phyloP scores from a whole-genome alignment of 495 filamentous ascomycete genomes.

The Halenospora varia region DNA sequence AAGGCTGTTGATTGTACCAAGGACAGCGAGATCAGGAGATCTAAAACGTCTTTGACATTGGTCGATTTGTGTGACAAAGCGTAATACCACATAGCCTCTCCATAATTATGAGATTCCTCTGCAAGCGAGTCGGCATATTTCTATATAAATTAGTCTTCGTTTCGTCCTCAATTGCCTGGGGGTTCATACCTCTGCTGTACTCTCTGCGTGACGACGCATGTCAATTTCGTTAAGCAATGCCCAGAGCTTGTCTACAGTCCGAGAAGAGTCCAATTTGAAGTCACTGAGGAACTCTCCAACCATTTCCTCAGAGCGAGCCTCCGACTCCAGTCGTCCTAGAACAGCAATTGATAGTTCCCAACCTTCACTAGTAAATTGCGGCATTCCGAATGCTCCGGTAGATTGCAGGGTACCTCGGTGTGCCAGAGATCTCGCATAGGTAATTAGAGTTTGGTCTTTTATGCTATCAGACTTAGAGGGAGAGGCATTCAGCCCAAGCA shows the following conservation, averaged over 20 bases:
- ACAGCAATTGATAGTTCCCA: slow-evolving; percentile 85
- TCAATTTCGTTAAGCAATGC: slow-evolving; percentile 63
- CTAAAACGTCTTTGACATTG: slow-evolving; percentile 76
- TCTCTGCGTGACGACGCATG: slow-evolving; percentile 65
- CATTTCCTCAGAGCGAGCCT: slow-evolving; percentile 56
- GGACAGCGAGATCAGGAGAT: slow-evolving; percentile 81
- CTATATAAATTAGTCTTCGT: slow-evolving; percentile 43
- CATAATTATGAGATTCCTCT: slow-evolving; percentile 65
- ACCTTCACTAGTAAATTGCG: slow-evolving; percentile 51
- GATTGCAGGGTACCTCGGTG: slow-evolving; percentile 35
- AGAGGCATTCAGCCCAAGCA: slow-evolving; percentile 44
- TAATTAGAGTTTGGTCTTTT: slow-evolving; percentile 68
- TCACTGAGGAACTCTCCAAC: slow-evolving; percentile 61
- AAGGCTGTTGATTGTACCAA: slow-evolving; percentile 78
- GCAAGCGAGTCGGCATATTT: slow-evolving; percentile 70
- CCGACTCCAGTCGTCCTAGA: slow-evolving; percentile 67
- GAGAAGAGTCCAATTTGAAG: slow-evolving; percentile 58
- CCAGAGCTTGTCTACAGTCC: slow-evolving; percentile 72
- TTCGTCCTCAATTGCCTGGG: no score
- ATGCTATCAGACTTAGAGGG: slow-evolving; percentile 43
- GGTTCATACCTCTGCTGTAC: slow-evolving; percentile 71
- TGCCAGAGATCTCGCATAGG: slow-evolving; percentile 61
- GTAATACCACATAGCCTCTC: slow-evolving; percentile 80
- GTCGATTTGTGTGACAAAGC: slow-evolving; percentile 67
- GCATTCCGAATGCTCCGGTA: slow-evolving; percentile 24